Base-by-base conservation (phyloP, 108 stramenopile genomes). In the Aureococcus anophagefferens region DNA sequence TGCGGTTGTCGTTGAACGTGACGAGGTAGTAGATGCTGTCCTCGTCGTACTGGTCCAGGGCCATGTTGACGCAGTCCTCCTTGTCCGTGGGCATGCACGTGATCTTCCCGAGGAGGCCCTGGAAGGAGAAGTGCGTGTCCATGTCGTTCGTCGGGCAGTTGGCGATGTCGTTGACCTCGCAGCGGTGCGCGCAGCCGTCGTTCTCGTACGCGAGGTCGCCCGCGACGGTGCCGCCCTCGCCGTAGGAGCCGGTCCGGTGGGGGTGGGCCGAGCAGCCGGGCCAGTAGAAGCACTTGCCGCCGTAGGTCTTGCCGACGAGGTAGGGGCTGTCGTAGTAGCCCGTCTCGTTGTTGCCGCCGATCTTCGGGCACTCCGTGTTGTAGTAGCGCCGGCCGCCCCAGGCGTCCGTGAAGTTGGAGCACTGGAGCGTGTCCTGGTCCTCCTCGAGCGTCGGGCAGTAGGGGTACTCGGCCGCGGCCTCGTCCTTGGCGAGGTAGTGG, bases 1-100 rank as follows among this genome's bases (percentile, higher is more conserved):
- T 83, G 7, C 89, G 36, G 32, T 85, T 83, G 69, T 86, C 66
- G 74, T 89, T 90, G 80, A 90, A 90, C 21, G 88, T 78, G 32
- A 90, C 83, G 31, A 72, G 77, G 71, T 83, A 80, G 33, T 59
- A 59, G 3, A 1, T 28, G 7, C 25, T 28, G 51, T 59, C 51
- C 17, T 59, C 25, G 25, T 59, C 51, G 3, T 16, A 59, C 25
- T 59, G 40, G 9, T 11, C 40, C 40, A 11, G 9, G 9, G 13
- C 13, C 40, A 44, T 59, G 51, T 25, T 11, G 21, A 59, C 51
- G 51, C 51, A 59, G 7, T 18, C 13, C 21, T 1, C 25, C 25
- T 28, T 1, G 3, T 18, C 51, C 21, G 51, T 59, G 7, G 51
- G 51, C 51, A 25, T 25, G 25, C 51, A 59, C 14, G 51, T 25